Percentiles rank a stretch among this genome's conserved stretches.
Conservation (phyloP, 2,329 filamentous ascomycete genomes). For the Aureobasidium sp. region DNA sequence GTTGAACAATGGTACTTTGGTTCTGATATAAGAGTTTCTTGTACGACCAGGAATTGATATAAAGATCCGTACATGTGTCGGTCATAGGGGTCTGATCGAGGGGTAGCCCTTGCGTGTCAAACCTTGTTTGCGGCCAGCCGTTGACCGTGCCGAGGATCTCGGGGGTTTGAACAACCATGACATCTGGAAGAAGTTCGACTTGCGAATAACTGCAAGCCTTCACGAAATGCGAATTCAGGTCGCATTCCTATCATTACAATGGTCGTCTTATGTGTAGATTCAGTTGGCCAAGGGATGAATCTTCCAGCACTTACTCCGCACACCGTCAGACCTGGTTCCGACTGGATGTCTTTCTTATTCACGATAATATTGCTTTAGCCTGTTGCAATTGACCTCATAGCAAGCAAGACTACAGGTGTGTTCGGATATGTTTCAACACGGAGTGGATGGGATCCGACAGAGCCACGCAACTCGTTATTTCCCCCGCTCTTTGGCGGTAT, state of each 20-base stretch:
- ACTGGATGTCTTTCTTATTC: too few species aligned
- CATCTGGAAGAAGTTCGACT: not conserved
- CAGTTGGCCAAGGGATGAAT: too few species aligned
- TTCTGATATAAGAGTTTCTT: not conserved
- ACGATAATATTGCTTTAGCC: too few species aligned
- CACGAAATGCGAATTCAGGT: not conserved
- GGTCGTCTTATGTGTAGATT: too few species aligned
- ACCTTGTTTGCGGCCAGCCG: not conserved
- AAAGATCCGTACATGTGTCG: not conserved
- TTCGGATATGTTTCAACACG: too few species aligned
- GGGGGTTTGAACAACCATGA: not conserved
- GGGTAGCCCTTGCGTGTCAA: not conserved
- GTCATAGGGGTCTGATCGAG: not conserved
- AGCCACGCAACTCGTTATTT: too few species aligned
- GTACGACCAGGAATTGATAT: not conserved
- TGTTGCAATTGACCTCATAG: too few species aligned
- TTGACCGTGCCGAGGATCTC: not conserved
- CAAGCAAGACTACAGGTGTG: too few species aligned
- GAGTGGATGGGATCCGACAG: too few species aligned
- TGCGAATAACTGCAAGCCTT: not conserved
- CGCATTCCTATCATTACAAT: not conserved
- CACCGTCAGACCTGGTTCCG: too few species aligned
- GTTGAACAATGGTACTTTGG: not conserved
- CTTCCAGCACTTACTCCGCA: too few species aligned
- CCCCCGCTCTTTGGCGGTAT: too few species aligned